Evolutionary conservation across 345 rosid species (phyloP).

Genomic region (Acer campestre): DNA sequence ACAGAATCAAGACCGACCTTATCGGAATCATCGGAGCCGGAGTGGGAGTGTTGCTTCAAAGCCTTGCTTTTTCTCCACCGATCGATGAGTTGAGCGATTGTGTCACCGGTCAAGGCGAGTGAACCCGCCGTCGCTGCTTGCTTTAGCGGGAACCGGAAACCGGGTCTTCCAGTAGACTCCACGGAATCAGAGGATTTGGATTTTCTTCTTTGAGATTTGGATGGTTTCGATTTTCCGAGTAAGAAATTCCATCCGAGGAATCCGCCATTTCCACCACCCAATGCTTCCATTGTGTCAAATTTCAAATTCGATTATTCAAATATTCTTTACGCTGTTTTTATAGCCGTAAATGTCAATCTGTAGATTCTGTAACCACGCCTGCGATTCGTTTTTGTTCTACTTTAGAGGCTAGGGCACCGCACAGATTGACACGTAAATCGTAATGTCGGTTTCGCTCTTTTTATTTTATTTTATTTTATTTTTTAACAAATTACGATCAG

Average conservation of each 20-base stretch:
- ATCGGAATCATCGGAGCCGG: conserved; percentile 24
- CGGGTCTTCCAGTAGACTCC: conserved; percentile 35
- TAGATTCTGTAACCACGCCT: background rate
- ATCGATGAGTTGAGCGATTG: conserved; percentile 66
- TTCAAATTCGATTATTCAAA: background rate
- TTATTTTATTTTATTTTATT: too few species aligned
- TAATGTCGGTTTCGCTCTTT: too few species aligned
- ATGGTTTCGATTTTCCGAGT: conserved; percentile 30
- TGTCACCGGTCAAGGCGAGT: conserved; percentile 77
- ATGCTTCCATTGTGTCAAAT: conserved; percentile 46
- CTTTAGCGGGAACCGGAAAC: conserved; percentile 74
- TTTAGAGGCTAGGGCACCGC: background rate
- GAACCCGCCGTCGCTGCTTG: conserved; percentile 82
- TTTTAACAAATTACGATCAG: too few species aligned
- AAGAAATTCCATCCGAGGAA: conserved; percentile 60
- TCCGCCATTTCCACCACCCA: conserved; percentile 54
- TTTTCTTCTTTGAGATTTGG: conserved; percentile 29
- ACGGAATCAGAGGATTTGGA: conserved; percentile 57
- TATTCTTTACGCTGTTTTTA: background rate
- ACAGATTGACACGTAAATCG: background rate
- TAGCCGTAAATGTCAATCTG: background rate
- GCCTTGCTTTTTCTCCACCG: conserved; percentile 46
- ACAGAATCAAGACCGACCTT: conserved; percentile 29
- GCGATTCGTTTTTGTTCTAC: background rate
- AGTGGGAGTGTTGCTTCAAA: conserved; percentile 22